Conservation (phyloP, 2,329 filamentous ascomycete species). For the Pseudogymnoascus destructans region DNA sequence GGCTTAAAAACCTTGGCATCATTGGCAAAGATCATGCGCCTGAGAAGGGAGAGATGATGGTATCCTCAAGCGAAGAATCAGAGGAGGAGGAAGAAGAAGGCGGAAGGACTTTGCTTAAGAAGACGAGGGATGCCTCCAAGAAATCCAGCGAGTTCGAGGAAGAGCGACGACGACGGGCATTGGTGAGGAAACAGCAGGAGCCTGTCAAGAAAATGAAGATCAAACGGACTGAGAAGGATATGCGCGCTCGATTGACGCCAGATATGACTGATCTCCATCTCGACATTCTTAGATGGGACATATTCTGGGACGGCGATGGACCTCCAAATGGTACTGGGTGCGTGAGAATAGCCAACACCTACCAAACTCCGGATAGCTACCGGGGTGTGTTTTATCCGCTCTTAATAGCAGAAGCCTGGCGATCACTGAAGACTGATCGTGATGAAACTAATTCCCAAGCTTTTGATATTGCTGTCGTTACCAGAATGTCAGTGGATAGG, state of each 20-base stretch:
- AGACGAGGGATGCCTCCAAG: slow-evolving; percentile 28
- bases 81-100: slow-evolving; percentile 66
- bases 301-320: slow-evolving; percentile 78
- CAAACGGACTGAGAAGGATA: slow-evolving; percentile 75
- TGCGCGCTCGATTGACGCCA: slow-evolving; percentile 82
- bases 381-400: slow-evolving; percentile 83
- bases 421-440: slow-evolving; percentile 78
- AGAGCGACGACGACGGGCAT: slow-evolving; percentile 32
- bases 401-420: slow-evolving; percentile 87
- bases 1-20: slow-evolving; percentile 54
- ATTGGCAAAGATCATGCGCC: slow-evolving; percentile 66
- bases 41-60: slow-evolving; percentile 77
- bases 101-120: slow-evolving; percentile 37
- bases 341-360: slow-evolving; percentile 62
- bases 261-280: slow-evolving; percentile 77
- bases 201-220: slow-evolving; percentile 78
- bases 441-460: slow-evolving; percentile 71
- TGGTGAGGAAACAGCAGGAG: slow-evolving; percentile 43
- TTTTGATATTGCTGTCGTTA: slow-evolving; percentile 79
- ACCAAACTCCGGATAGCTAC: slow-evolving; percentile 64
- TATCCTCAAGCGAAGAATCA: slow-evolving; percentile 49
- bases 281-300: slow-evolving; percentile 84
- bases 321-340: slow-evolving; percentile 68
- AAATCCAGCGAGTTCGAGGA: slow-evolving; percentile 32
- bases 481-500: slow-evolving; percentile 78